A percentile compares a stretch with the other conserved stretches of the same genome.
Conservation (phyloP, 2,329 filamentous ascomycete genomes). For the Dothistroma septosporum region DNA sequence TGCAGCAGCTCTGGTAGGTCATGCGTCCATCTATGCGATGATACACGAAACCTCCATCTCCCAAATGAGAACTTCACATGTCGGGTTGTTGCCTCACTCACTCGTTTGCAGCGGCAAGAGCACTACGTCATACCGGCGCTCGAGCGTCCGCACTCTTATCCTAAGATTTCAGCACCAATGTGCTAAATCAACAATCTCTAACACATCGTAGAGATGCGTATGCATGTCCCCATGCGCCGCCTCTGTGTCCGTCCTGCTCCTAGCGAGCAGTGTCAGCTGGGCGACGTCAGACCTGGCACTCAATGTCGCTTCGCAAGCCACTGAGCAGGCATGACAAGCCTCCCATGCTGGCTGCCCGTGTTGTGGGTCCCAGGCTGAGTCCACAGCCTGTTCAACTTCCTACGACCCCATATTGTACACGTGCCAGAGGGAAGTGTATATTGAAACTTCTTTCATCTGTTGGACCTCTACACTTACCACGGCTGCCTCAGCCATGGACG, state of each 20-base stretch:
- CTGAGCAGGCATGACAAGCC: background rate
- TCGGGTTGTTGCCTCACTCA: background rate
- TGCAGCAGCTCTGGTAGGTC: background rate
- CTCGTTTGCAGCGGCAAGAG: background rate
- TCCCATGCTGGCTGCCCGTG: background rate
- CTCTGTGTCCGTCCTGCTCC: background rate
- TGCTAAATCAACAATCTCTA: background rate
- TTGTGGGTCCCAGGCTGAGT: background rate
- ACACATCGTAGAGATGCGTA: background rate
- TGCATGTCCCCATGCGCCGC: background rate
- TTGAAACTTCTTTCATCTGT: background rate
- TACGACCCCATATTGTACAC: background rate
- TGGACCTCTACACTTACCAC: background rate
- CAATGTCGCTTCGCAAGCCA: background rate
- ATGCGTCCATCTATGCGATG: background rate
- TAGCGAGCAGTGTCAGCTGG: background rate
- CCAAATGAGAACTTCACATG: background rate
- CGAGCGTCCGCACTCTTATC: background rate
- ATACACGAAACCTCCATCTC: background rate
- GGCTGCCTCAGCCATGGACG: slow-evolving; percentile 13
- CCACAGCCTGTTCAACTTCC: background rate
- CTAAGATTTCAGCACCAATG: background rate
- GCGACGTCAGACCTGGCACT: background rate
- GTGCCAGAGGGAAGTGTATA: background rate
- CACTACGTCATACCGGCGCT: background rate